A percentile compares a stretch with the other conserved stretches of the same genome.
phyloP scores from a whole-genome alignment of 768 basidiomycete species.

The Pulveroboletus sp. region DNA sequence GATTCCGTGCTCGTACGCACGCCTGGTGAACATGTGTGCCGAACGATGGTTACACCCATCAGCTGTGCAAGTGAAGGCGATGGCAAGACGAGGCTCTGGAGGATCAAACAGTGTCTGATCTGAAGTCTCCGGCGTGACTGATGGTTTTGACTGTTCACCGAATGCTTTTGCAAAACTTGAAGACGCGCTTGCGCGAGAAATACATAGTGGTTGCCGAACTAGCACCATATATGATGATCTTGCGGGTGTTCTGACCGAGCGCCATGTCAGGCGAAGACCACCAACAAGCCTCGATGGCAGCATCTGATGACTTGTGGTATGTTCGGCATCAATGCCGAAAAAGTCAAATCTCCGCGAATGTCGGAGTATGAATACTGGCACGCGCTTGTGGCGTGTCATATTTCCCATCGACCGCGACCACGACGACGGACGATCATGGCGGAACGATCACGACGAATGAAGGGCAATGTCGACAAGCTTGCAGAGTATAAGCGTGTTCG shows the following conservation, averaged over 20 bases:
- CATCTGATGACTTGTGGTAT: slow-evolving; percentile 19
- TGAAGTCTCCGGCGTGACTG: not conserved
- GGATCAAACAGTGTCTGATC: slow-evolving; percentile 30
- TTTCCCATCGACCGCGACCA: not conserved
- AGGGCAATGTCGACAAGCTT: slow-evolving; percentile 38
- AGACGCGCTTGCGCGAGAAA: slow-evolving; percentile 20
- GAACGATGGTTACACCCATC: slow-evolving; percentile 70
- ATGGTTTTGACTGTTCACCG: not conserved
- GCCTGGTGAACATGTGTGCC: slow-evolving; percentile 81
- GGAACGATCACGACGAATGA: slow-evolving; percentile 27
- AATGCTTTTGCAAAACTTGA: not conserved
- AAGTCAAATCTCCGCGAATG: slow-evolving; percentile 10
- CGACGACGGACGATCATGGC: slow-evolving; percentile 15
- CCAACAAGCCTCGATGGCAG: slow-evolving; percentile 43
- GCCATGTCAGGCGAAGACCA: slow-evolving; percentile 41
- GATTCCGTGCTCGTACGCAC: slow-evolving; percentile 81
- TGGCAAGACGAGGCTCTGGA: slow-evolving; percentile 58
- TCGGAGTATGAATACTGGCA: slow-evolving; percentile 21
- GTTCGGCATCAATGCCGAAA: slow-evolving; percentile 14
- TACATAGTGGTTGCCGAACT: slow-evolving; percentile 34
- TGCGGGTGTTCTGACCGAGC: slow-evolving; percentile 36
- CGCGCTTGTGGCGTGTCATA: slow-evolving; percentile 28
- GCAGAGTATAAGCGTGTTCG: slow-evolving; percentile 57
- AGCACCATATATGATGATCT: slow-evolving; percentile 32
- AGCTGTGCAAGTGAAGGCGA: slow-evolving; percentile 88